Conservation (phyloP, 768 basidiomycete species). For the Podaxis sp. region DNA sequence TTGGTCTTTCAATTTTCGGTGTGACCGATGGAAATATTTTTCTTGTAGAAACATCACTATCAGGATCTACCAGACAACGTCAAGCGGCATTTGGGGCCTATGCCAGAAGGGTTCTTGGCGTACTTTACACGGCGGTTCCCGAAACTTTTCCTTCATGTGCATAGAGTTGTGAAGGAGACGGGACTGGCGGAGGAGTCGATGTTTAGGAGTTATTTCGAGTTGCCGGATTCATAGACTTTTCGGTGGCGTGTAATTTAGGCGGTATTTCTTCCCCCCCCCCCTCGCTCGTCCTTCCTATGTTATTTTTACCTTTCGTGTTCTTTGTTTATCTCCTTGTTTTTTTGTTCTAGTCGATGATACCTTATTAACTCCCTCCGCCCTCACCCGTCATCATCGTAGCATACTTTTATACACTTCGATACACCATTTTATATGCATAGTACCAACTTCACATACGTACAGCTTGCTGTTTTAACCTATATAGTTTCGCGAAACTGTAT, state of each 20-base stretch:
- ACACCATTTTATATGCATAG: not conserved
- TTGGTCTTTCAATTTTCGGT: not conserved
- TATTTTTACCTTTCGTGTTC: no score
- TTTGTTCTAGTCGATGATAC: not conserved
- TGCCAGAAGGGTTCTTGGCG: conserved; percentile 87
- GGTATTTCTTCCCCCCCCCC: not conserved
- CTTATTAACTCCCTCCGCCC: not conserved
- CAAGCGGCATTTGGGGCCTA: conserved; percentile 80
- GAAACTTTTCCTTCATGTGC: conserved; percentile 85
- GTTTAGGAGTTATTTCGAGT: conserved; percentile 88
- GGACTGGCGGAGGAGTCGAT: conserved; percentile 79
- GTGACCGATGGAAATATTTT: conserved; percentile 2
- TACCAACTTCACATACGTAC: not conserved
- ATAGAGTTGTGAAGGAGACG: conserved; percentile 71
- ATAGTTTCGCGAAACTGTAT: not conserved
- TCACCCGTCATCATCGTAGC: not conserved
- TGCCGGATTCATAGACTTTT: conserved; percentile 33
- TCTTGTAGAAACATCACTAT: conserved; percentile 87
- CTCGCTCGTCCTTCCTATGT: not conserved
- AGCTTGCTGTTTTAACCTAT: not conserved
- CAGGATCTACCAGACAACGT: conserved; percentile 94
- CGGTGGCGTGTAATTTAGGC: not conserved
- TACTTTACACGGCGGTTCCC: conserved; percentile 97
- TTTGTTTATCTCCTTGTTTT: no score
- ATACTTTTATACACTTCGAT: not conserved